A percentile compares a stretch with the other conserved stretches of the same genome.
phyloP scores from a whole-genome alignment of 371 early-diverging fungal species.

The Circinella umbellata region DNA sequence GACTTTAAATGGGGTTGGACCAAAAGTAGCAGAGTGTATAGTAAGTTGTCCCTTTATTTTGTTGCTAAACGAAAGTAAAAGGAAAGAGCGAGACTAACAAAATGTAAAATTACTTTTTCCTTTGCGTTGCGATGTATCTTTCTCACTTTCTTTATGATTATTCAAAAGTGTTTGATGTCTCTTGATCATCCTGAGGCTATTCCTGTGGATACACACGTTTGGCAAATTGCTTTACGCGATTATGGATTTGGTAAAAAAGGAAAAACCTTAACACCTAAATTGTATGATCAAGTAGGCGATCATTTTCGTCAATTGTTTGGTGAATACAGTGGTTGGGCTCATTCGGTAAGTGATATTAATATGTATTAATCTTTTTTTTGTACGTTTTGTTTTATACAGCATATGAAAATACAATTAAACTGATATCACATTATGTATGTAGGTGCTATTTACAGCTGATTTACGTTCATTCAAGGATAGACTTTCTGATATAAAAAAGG shows the following conservation, averaged over 20 bases:
- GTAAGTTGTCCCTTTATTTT: conserved; percentile 44
- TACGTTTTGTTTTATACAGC: neutral
- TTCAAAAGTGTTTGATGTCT: conserved; percentile 73
- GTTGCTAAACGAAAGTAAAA: neutral
- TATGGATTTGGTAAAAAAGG: conserved; percentile 65
- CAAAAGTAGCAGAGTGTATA: conserved; percentile 99
- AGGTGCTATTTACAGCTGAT: conserved; percentile 63
- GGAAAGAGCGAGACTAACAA: conserved; percentile 11
- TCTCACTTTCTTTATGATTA: neutral
- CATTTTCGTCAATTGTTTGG: conserved; percentile 84
- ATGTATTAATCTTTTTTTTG: neutral
- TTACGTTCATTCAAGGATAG: conserved; percentile 38
- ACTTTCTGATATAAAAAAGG: conserved; percentile 15
- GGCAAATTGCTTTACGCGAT: conserved; percentile 86
- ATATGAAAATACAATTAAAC: neutral
- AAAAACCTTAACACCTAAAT: conserved; percentile 70
- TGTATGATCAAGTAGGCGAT: conserved; percentile 76
- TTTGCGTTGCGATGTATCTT: too few relatives aligned
- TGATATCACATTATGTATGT: neutral
- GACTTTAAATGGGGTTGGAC: conserved; percentile 77
- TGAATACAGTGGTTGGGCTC: conserved; percentile 91
- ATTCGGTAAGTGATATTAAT: conserved; percentile 60
- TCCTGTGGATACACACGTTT: conserved; percentile 96
- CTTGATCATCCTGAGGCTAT: conserved; percentile 83
- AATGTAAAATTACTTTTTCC: neutral